Evolutionary conservation across 1,284 basidiomycete species (phyloP).

Genomic region (Ustilago trichophora): DNA sequence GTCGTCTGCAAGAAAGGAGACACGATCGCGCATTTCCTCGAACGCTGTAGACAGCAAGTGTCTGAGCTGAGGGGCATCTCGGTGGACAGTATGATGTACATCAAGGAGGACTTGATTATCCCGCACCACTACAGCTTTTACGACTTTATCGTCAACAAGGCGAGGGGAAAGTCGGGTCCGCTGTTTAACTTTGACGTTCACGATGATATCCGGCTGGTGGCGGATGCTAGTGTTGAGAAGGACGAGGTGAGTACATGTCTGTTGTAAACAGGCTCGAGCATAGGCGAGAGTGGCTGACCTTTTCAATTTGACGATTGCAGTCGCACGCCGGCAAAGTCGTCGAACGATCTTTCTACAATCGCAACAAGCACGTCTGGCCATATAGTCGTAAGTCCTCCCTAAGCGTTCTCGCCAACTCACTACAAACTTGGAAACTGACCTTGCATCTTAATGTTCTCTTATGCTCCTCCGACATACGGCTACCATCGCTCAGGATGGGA

Average conservation of each 20-base stretch:
- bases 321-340: conserved; percentile 99
- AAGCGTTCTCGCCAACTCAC: background rate
- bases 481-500: conserved; percentile 46
- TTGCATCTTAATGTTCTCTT: background rate
- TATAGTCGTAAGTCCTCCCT: conserved; percentile 68
- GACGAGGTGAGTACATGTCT: conserved; percentile 77
- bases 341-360: conserved; percentile 89
- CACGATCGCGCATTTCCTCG: conserved; percentile 84
- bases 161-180: conserved; percentile 95
- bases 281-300: too few relatives aligned
- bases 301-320: conserved; percentile 35
- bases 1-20: conserved; percentile 99
- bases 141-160: conserved; percentile 97
- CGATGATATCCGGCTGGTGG: conserved; percentile 93
- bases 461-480: background rate
- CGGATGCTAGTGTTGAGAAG: conserved; percentile 94
- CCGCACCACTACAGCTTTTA: conserved; percentile 94
- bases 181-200: conserved; percentile 99
- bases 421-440: background rate
- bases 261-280: too few relatives aligned
- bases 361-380: conserved; percentile 97
- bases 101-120: conserved; percentile 72
- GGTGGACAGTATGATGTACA: conserved; percentile 97
- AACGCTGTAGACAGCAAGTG: conserved; percentile 90
- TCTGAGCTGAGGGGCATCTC: conserved; percentile 87